Percentiles rank a stretch among this genome's conserved stretches.
phyloP scores from a whole-genome alignment of 1,284 basidiomycete species.

The Naganishia sp. region DNA sequence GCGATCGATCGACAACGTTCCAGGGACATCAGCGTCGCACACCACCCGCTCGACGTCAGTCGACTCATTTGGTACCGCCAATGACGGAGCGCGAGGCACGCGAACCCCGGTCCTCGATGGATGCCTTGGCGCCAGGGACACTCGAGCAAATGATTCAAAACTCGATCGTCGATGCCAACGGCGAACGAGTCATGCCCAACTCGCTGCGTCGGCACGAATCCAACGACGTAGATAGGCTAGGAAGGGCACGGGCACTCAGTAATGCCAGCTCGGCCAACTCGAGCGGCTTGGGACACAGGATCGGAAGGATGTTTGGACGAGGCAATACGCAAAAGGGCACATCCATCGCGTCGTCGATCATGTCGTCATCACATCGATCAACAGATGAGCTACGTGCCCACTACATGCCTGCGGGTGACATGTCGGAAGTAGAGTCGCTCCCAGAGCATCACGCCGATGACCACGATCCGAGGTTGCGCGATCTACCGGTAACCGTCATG shows the following conservation, averaged over 20 bases:
- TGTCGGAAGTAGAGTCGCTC: constrained; percentile 23
- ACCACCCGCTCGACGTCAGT: constrained; percentile 35
- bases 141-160: constrained; percentile 21
- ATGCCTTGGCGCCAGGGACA: constrained; percentile 4
- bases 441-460: constrained; percentile 12
- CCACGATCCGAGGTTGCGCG: neutral
- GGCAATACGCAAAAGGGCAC: constrained; percentile 23
- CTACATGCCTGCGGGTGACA: constrained; percentile 21
- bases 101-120: constrained; percentile 26
- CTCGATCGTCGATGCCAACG: constrained; percentile 34
- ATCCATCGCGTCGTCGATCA: constrained; percentile 20
- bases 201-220: constrained; percentile 38
- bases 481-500: neutral
- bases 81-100: constrained; percentile 33
- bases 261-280: constrained; percentile 40
- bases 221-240: constrained; percentile 41
- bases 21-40: constrained; percentile 32
- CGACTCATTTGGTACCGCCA: constrained; percentile 39
- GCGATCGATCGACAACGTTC: constrained; percentile 31
- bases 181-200: constrained; percentile 3
- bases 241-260: constrained; percentile 42
- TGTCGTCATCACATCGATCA: constrained; percentile 14
- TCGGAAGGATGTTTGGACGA: constrained; percentile 34
- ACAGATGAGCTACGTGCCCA: constrained; percentile 22
- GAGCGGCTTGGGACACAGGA: constrained; percentile 36